These are phyloP conservation scores for Castanea crenata DNA, from an alignment of 306 rosid genomes.

Conservation along the genomic window DNA sequence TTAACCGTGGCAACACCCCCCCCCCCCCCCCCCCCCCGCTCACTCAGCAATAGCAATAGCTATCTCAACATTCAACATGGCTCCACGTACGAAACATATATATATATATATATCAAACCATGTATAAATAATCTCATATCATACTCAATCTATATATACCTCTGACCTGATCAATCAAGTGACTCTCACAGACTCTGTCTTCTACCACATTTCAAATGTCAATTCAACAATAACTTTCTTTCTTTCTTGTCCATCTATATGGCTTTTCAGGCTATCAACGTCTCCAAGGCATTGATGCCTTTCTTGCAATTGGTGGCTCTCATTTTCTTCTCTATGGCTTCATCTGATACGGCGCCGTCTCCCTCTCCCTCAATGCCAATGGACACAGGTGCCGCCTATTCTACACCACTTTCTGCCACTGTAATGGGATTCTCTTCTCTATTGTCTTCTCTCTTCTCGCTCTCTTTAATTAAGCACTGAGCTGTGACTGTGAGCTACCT, in stretches of 20 bases:
- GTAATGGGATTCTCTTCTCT: slow-evolving; percentile 5
- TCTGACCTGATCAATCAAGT: too few species aligned
- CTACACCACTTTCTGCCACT: slow-evolving; percentile 10
- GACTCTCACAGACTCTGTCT: too few species aligned
- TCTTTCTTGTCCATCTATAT: background rate
- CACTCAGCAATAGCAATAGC: too few species aligned
- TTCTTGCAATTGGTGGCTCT: background rate
- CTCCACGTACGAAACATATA: background rate
- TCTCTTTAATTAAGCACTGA: background rate
- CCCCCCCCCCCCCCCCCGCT: too few species aligned
- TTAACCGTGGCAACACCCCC: background rate
- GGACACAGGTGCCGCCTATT: slow-evolving; percentile 15
- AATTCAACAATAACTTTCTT: too few species aligned
- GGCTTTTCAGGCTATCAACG: background rate
- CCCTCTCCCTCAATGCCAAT: slow-evolving; percentile 2
- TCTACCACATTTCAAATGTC: too few species aligned
- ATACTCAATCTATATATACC: too few species aligned
- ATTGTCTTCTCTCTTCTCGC: slow-evolving; percentile 20
- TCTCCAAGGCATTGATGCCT: slow-evolving; percentile 16
- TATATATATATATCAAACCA: background rate
- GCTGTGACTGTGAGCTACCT: background rate
- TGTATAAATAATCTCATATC: too few species aligned
- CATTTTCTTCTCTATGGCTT: background rate
- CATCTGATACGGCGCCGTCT: slow-evolving; percentile 4
- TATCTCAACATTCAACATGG: too few species aligned